A percentile compares a stretch with the other conserved stretches of the same genome.
Evolutionary conservation across 2,329 filamentous ascomycete species (phyloP).

Genomic region (Emmonsia crescens): DNA sequence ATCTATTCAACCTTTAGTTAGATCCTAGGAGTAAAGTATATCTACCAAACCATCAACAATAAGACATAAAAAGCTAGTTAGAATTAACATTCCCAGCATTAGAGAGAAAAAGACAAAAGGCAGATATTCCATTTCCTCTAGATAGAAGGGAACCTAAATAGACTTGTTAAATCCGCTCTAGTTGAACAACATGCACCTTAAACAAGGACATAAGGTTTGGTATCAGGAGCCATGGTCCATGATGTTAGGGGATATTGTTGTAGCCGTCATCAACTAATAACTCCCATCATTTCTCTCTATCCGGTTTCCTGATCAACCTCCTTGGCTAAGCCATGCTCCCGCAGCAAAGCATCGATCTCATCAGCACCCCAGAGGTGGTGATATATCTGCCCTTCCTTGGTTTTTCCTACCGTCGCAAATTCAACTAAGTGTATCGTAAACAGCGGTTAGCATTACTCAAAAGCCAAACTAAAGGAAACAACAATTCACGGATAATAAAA

Average conservation of each 20-base stretch:
- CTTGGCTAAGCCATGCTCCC: constrained; percentile 92
- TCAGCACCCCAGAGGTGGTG: constrained; percentile 95
- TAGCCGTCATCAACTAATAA: not conserved
- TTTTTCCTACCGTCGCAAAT: constrained; percentile 95
- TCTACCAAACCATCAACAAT: not conserved
- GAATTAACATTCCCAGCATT: not conserved
- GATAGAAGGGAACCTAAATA: not conserved
- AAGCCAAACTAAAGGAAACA: not conserved
- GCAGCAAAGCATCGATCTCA: constrained; percentile 86
- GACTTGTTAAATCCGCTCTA: not conserved
- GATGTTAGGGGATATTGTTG: not conserved
- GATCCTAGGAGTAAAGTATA: not conserved
- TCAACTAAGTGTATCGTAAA: constrained; percentile 53
- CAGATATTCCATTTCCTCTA: not conserved
- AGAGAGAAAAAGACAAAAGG: not conserved
- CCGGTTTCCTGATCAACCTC: constrained; percentile 55
- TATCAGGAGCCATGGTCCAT: not conserved
- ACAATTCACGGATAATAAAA: constrained; percentile 13
- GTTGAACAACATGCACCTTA: not conserved
- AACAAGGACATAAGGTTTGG: not conserved
- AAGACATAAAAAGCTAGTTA: not conserved
- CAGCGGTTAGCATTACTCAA: not conserved
- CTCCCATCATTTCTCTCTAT: constrained; percentile 17
- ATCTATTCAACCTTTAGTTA: not conserved
- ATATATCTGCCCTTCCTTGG: constrained; percentile 91